Evolutionary conservation across 2,329 filamentous ascomycete species (phyloP).

Genomic region (Penicillium sp.): DNA sequence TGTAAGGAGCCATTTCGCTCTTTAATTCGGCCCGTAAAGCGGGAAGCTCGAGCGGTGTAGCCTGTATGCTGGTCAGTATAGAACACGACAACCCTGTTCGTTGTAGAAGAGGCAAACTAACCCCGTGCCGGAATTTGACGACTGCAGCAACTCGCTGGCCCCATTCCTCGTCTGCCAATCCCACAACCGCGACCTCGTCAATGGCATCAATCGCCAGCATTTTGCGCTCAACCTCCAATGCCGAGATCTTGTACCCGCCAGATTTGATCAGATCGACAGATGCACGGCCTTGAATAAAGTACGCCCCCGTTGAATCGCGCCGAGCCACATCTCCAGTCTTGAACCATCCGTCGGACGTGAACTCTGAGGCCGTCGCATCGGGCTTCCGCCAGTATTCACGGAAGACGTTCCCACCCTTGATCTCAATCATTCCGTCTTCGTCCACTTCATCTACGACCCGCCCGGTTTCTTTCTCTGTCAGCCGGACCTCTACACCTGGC

Average conservation of each 20-base stretch:
- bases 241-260: conserved; percentile 59
- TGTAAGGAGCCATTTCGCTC: conserved; percentile 73
- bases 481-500: conserved; percentile 49
- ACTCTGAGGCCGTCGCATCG: conserved; percentile 49
- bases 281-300: conserved; percentile 56
- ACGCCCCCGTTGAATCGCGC: conserved; percentile 43
- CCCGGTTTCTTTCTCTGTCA: conserved; percentile 46
- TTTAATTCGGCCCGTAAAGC: conserved; percentile 38
- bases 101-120: conserved; percentile 19
- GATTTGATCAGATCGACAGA: conserved; percentile 59
- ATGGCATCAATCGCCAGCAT: conserved; percentile 52
- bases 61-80: conserved; percentile 16
- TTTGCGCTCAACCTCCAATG: conserved; percentile 57
- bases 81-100: no score
- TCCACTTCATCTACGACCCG: conserved; percentile 32
- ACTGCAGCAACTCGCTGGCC: conserved; percentile 58
- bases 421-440: conserved; percentile 47
- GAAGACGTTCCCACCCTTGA: conserved; percentile 47
- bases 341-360: conserved; percentile 53
- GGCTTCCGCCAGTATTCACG: conserved; percentile 47
- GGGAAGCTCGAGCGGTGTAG: conserved; percentile 31
- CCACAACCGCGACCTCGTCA: conserved; percentile 56
- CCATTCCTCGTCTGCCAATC: conserved; percentile 56
- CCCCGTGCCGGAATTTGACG: conserved; percentile 44
- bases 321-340: conserved; percentile 51